A percentile compares a stretch with the other conserved stretches of the same genome.
Conservation (phyloP, 495 filamentous ascomycete species). For the Penicillium canariense region DNA sequence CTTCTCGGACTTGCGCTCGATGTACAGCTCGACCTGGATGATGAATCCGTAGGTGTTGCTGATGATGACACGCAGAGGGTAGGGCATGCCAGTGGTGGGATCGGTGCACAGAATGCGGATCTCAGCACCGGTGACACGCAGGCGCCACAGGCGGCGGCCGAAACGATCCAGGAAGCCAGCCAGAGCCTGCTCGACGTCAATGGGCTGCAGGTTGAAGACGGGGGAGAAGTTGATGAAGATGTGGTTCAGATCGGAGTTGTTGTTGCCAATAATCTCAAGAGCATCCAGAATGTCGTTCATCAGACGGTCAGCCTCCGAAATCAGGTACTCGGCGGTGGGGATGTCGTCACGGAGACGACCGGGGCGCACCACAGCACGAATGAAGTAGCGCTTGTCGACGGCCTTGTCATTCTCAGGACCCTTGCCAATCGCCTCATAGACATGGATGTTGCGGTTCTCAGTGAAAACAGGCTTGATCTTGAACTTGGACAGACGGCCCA, state of each 20-base stretch:
- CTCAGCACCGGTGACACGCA: constrained; percentile 95
- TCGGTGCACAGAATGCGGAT: constrained; percentile 98
- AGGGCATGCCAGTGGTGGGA: constrained; percentile 75
- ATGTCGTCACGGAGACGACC: constrained; percentile 95
- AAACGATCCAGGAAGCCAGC: constrained; percentile 96
- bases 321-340: constrained; percentile 94
- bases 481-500: constrained; percentile 92
- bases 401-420: constrained; percentile 79
- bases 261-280: constrained; percentile 96
- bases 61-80: constrained; percentile 93
- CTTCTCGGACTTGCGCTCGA: constrained; percentile 96
- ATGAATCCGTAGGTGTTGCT: constrained; percentile 99
- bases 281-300: constrained; percentile 98
- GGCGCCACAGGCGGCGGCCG: constrained; percentile 89
- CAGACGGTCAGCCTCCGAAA: constrained; percentile 92
- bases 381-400: constrained; percentile 87
- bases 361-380: constrained; percentile 87
- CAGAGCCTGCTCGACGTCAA: constrained; percentile 90
- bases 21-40: constrained; percentile 95
- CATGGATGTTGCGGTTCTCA: constrained; percentile 97
- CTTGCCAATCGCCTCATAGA: constrained; percentile 95
- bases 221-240: constrained; percentile 99
- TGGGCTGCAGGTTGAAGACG: constrained; percentile 86
- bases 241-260: constrained; percentile 98
- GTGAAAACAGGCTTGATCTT: constrained; percentile 97